phyloP scores from a whole-genome alignment of 495 filamentous ascomycete genomes.

The Opeltia flavorubescens region DNA sequence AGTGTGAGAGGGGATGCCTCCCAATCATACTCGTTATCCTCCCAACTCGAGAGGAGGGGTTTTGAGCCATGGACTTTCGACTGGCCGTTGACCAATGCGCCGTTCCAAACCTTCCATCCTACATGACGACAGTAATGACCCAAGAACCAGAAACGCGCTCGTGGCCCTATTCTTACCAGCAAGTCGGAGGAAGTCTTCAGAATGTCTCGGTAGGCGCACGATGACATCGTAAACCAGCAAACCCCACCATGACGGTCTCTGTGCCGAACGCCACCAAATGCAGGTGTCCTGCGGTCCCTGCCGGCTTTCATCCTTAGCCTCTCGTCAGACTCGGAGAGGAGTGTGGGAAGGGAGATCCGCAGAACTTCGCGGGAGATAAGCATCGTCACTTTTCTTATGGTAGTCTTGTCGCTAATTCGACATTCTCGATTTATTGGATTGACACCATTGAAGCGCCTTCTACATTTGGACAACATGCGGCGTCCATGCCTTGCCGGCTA shows the following conservation, averaged over 20 bases:
- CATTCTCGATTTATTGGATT: neutral
- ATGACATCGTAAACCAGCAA: constrained; percentile 5
- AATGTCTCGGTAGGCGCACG: constrained; percentile 2
- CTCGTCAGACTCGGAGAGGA: neutral
- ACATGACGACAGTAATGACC: neutral
- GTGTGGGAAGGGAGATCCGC: constrained; percentile 1
- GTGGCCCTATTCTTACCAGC: neutral
- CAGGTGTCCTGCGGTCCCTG: constrained; percentile 3
- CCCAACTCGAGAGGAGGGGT: no score
- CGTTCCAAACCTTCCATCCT: neutral
- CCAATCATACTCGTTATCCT: neutral
- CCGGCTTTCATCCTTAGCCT: neutral
- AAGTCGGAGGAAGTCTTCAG: neutral
- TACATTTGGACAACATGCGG: no score
- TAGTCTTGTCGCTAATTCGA: neutral
- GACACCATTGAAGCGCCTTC: no score
- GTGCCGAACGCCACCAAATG: constrained; percentile 15
- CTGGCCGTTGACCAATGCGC: neutral
- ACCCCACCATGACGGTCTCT: constrained; percentile 2
- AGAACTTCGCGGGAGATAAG: constrained; percentile 13
- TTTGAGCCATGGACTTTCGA: neutral
- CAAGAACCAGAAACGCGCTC: neutral
- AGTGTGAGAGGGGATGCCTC: neutral
- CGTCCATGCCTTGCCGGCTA: no score
- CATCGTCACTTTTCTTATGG: constrained; percentile 7